A percentile compares a stretch with the other conserved stretches of the same genome.
Conservation (phyloP, 2,329 filamentous ascomycete species). For the Magnaporthales sp. region DNA sequence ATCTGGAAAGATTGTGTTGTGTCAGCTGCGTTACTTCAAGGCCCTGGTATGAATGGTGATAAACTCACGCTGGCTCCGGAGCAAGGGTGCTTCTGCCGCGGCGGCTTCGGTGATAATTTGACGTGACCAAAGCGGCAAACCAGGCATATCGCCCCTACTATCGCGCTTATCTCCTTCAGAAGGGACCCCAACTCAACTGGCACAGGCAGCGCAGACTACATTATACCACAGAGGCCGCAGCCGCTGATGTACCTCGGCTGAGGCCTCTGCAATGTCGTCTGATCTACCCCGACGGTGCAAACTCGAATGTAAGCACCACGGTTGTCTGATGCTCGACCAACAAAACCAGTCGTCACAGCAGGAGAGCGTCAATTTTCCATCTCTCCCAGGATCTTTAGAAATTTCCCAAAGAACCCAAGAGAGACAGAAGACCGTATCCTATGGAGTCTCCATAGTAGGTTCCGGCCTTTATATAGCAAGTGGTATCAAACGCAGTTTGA, state of each 20-base stretch:
- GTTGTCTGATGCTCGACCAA: conserved; percentile 4
- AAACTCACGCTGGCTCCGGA: conserved; percentile 9
- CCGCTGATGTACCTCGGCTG: not conserved
- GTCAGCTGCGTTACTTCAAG: not conserved
- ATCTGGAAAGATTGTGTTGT: not conserved
- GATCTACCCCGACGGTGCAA: not conserved
- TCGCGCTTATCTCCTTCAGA: conserved; percentile 11
- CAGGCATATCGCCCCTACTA: conserved; percentile 9
- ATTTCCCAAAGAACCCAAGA: not conserved
- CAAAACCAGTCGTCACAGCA: conserved; percentile 4
- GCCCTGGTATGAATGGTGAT: no score
- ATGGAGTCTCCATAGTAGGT: not conserved
- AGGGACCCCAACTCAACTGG: conserved; percentile 8
- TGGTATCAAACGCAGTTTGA: no score
- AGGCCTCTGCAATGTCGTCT: not conserved
- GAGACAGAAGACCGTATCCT: not conserved
- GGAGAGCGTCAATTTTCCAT: not conserved
- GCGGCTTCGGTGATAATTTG: not conserved
- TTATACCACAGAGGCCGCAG: not conserved
- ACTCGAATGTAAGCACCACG: conserved; percentile 4
- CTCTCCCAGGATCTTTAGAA: not conserved
- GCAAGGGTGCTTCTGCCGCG: conserved; percentile 9
- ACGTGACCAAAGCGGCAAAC: not conserved
- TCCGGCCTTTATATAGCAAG: not conserved
- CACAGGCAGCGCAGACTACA: conserved; percentile 1